Evolutionary conservation across 371 early-diverging fungal species (phyloP).

Genomic region (Mucor velutinosus): DNA sequence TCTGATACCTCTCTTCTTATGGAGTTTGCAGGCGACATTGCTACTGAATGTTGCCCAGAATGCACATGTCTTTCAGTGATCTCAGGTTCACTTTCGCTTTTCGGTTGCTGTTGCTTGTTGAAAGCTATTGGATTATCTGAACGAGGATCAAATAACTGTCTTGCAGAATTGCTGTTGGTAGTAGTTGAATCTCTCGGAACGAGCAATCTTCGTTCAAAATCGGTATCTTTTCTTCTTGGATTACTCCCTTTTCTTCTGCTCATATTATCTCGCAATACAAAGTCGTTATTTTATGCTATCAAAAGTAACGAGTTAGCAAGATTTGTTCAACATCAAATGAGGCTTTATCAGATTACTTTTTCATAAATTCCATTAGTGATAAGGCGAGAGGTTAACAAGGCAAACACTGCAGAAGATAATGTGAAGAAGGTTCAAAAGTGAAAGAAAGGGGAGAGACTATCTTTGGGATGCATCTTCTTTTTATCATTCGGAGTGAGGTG

Average conservation of each 20-base stretch:
- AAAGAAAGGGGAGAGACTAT: neutral
- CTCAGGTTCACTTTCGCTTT: neutral
- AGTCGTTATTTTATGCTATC: slow-evolving; percentile 12
- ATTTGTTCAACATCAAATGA: no score
- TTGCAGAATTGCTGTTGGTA: neutral
- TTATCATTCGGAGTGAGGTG: neutral
- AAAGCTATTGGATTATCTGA: slow-evolving; percentile 45
- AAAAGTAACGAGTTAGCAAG: neutral
- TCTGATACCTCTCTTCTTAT: neutral
- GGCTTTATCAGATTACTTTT: slow-evolving; percentile 1
- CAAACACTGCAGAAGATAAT: neutral
- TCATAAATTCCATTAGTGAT: slow-evolving; percentile 9
- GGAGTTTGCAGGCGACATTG: neutral
- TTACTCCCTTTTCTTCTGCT: slow-evolving; percentile 25
- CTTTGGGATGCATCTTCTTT: no score
- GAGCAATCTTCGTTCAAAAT: slow-evolving; percentile 17
- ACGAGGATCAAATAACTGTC: slow-evolving; percentile 42
- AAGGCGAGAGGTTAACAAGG: neutral
- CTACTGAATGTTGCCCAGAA: neutral
- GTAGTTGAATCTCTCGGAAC: slow-evolving; percentile 4
- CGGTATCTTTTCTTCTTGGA: slow-evolving; percentile 20
- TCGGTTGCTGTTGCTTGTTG: slow-evolving; percentile 17
- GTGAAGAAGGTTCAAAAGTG: neutral
- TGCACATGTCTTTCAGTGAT: neutral
- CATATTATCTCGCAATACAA: slow-evolving; percentile 16